Conservation (phyloP, 1,284 basidiomycete species). For the Meira nashicola region DNA sequence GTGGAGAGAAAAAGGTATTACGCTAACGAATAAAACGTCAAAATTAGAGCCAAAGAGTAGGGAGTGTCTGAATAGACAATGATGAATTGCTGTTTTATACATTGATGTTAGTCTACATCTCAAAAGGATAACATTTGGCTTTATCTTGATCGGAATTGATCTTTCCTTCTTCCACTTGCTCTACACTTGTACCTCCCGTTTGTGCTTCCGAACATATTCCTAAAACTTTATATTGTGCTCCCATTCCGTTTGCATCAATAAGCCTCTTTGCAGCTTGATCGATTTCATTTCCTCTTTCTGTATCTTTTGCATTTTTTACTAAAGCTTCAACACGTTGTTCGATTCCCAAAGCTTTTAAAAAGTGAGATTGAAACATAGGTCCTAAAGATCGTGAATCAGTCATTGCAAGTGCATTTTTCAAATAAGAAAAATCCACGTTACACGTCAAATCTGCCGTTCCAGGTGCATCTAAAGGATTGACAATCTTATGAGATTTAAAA, state of each 20-base stretch:
- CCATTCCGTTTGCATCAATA: slow-evolving; percentile 60
- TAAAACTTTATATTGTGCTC: slow-evolving; percentile 60
- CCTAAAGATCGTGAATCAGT: slow-evolving; percentile 58
- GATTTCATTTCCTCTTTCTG: slow-evolving; percentile 58
- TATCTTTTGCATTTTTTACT: slow-evolving; percentile 57
- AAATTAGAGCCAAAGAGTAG: too few species aligned
- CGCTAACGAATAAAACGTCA: too few species aligned
- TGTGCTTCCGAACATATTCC: slow-evolving; percentile 45
- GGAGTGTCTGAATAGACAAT: too few species aligned
- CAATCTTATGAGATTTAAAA: slow-evolving; percentile 80
- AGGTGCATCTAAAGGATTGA: slow-evolving; percentile 77
- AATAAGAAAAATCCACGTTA: slow-evolving; percentile 89
- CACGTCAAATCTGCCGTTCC: slow-evolving; percentile 87
- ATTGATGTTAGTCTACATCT: slow-evolving; percentile 6
- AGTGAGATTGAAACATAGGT: slow-evolving; percentile 66
- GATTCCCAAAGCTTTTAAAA: slow-evolving; percentile 63
- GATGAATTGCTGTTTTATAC: too few species aligned
- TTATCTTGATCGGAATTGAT: slow-evolving; percentile 1
- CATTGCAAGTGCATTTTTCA: slow-evolving; percentile 67
- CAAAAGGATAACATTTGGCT: slow-evolving; percentile 53
- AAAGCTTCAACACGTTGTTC: slow-evolving; percentile 62
- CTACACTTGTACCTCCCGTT: background rate
- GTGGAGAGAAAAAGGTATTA: too few species aligned
- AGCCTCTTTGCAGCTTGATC: slow-evolving; percentile 57
- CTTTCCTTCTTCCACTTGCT: background rate